Conservation (phyloP, 2,329 filamentous ascomycete genomes). For the Cryphonectria parasitica region DNA sequence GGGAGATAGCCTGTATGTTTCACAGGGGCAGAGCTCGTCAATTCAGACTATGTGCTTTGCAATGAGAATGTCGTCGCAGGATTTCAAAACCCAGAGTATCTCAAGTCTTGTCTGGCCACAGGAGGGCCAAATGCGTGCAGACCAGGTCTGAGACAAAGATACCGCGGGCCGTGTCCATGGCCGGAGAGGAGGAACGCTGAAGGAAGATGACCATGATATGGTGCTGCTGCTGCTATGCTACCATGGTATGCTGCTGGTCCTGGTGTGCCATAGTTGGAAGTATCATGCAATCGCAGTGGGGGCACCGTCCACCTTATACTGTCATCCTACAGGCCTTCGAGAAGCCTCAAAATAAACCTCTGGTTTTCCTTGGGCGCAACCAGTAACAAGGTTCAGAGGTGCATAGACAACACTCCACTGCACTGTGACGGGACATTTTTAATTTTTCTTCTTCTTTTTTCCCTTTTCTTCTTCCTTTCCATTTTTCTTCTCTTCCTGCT, state of each 20-base stretch:
- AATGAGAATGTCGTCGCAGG: not conserved
- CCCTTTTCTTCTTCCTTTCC: not conserved
- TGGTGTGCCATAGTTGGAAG: not conserved
- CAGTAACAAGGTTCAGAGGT: not conserved
- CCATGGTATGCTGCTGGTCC: not conserved
- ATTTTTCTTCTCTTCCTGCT: not conserved
- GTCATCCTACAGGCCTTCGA: slow-evolving; percentile 9
- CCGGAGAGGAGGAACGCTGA: not conserved
- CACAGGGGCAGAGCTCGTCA: not conserved
- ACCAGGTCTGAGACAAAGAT: not conserved
- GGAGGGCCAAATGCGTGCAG: not conserved
- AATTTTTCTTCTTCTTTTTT: not conserved
- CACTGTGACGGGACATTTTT: not conserved
- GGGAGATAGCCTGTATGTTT: not conserved
- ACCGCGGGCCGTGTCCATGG: not conserved
- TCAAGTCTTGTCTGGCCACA: not conserved
- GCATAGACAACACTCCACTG: not conserved
- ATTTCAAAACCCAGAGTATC: not conserved
- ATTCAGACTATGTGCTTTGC: not conserved
- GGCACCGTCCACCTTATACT: not conserved
- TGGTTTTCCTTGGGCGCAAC: not conserved
- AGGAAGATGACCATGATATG: slow-evolving; percentile 2
- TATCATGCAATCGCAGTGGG: not conserved
- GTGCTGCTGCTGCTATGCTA: slow-evolving; percentile 10
- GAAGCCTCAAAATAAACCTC: slow-evolving; percentile 4